Base-by-base conservation (phyloP, 1,284 basidiomycete genomes). In the Mycena sp. region DNA sequence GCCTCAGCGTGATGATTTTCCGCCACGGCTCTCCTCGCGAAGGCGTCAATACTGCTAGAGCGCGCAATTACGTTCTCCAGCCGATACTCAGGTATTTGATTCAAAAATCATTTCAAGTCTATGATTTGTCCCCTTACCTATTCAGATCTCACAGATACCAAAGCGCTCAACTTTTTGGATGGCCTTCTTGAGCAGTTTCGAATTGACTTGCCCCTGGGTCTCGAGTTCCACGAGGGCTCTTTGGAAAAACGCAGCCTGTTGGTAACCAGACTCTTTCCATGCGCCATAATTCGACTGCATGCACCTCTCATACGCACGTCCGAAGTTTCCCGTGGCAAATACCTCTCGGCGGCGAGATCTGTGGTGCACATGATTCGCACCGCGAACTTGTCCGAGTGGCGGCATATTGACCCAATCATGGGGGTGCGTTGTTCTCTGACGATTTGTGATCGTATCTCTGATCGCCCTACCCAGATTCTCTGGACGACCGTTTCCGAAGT, bases 271-370 rank as follows among this genome's bases (percentile, higher is more conserved):
- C 78, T 3, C 70, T 81, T 4, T 67, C 4, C 73, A 76, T 23
- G 76, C 41, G 76, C 79, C 12, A 75, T 71, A 40, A 73, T 81
- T 53, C 75, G 77, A 55, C 73, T 81, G 14, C 76, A 80, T 67
- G 72, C 74, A 28, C 74, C 72, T 5, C 61, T 74, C 17, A 71
- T 71, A 6, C 69, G 71, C 30, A 64, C 70, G 6, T 65, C 68
- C n/a, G 67, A 70, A 19, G 56, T 63, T 6, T 73, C 72, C 10
- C 71, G 68, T 29, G 59, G 69, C 21, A 68, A 68, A 35, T 65
- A 71, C 10, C 59, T 77, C 40, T 61, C 71, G 1, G 71, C 74
- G 10, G 73, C 75, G 12, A 55, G 71, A 23, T 67, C 70, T 14
- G 72, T 74, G 14, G 73, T 71, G 1, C 64, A 71, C 14, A 26